phyloP scores from a whole-genome alignment of 2,329 filamentous ascomycete genomes.

The Monosporascus sp. region DNA sequence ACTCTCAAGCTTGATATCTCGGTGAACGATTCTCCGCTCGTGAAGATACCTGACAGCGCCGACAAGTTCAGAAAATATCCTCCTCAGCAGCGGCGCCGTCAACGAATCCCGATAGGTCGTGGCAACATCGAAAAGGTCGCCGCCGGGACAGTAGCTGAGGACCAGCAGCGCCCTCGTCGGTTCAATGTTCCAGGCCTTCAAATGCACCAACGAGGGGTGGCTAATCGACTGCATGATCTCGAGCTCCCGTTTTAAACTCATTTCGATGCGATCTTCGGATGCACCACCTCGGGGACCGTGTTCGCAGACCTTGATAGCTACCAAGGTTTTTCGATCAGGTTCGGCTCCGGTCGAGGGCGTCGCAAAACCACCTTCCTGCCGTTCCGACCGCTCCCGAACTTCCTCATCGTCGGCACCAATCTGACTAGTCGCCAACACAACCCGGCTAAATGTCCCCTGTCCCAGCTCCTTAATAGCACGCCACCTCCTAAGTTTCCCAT shows the following conservation, averaged over 20 bases:
- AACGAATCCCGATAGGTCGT: slow-evolving; percentile 65
- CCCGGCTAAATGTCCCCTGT: slow-evolving; percentile 92
- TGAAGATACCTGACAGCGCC: slow-evolving; percentile 84
- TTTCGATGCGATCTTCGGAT: slow-evolving; percentile 87
- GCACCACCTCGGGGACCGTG: slow-evolving; percentile 91
- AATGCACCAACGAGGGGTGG: slow-evolving; percentile 83
- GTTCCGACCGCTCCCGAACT: slow-evolving; percentile 28
- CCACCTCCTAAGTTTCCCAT: slow-evolving; percentile 70
- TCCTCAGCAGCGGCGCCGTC: slow-evolving; percentile 63
- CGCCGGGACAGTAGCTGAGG: slow-evolving; percentile 86
- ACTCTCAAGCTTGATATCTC: slow-evolving; percentile 97
- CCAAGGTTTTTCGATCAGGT: slow-evolving; percentile 70
- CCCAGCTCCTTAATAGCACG: slow-evolving; percentile 75
- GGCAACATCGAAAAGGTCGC: slow-evolving; percentile 90
- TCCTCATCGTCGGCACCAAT: slow-evolving; percentile 45
- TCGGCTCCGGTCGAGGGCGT: slow-evolving; percentile 25
- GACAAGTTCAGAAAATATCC: slow-evolving; percentile 87
- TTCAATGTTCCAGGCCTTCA: slow-evolving; percentile 88
- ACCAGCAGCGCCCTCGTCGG: slow-evolving; percentile 77
- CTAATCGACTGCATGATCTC: slow-evolving; percentile 86
- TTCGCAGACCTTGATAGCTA: slow-evolving; percentile 93
- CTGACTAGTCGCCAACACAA: slow-evolving; percentile 84
- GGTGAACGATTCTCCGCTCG: slow-evolving; percentile 78
- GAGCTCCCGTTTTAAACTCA: slow-evolving; percentile 88
- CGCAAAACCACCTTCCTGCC: slow-evolving; percentile 27